Evolutionary conservation across 106 monocot species (phyloP), one percentile per base, ranked within the genome.

Genomic region (Posidonia australis): DNA sequence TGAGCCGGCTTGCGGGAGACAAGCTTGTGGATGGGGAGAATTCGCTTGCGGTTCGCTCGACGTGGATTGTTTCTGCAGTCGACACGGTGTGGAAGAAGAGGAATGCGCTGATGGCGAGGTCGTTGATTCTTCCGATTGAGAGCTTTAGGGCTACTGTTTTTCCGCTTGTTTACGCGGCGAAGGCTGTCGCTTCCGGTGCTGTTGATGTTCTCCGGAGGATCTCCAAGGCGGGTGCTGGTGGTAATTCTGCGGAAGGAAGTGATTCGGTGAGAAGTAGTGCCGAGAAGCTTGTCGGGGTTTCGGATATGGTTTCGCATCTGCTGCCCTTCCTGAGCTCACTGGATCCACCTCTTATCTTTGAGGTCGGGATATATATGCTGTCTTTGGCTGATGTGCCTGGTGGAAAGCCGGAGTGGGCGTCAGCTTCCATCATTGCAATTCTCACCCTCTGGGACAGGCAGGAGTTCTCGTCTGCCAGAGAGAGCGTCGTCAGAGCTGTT

Each of bases 381-480:
- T 87, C 96, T 0, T 69, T 96, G 74, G 96, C 96, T 27, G 96
- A 96, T 71, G 96, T 90, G 55, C 84, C 96, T 5, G 96, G 96
- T 23, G 96, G 96, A 67, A 96, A 96, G 75, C 96, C 96, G 5
- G 96, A 96, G 77, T 96, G 96, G 96, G 96, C 96, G 24, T 90
- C 96, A 0, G 90, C 84, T 1, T 89, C 96, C 1, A 96, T 84
- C 46, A 96, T 87, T 60, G 96, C 90, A 6, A 77, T 96, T 68
- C 74, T 96, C 24, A 96, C 96, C 0, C 82, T 90, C 5, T 96
- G 96, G 96, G 96, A 96, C 60, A 65, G 96, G 69, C 96, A 96
- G 60, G 96, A 96, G 63, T 96, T 90, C 65, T 96, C 87, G 9
- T 87, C 96, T 13, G 90, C 80, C 20, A 78, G 90, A 74, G 96